These are phyloP conservation scores for Brassica juncea DNA, from an alignment of 345 rosid species.

Conservation along the genomic window DNA sequence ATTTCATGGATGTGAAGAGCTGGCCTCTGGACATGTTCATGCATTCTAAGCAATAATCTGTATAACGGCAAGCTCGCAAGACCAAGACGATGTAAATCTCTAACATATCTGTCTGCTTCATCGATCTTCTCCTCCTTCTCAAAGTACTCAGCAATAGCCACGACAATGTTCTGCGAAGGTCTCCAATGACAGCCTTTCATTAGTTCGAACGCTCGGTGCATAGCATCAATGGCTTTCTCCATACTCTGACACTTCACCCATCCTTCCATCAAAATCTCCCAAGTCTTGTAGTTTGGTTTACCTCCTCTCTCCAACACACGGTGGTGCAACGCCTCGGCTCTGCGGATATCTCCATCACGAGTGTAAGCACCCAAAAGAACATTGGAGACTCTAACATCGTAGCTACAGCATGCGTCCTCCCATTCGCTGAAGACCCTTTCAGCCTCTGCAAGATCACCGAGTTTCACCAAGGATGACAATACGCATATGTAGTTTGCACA, in stretches of 20 bases:
- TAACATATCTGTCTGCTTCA: constrained; percentile 48
- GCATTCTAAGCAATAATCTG: constrained; percentile 53
- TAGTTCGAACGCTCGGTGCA: constrained; percentile 48
- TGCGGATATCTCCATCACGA: constrained; percentile 43
- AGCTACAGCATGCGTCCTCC: constrained; percentile 48
- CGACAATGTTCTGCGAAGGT: constrained; percentile 44
- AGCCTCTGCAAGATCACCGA: constrained; percentile 46
- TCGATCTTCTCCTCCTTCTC: constrained; percentile 52
- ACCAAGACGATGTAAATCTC: constrained; percentile 47
- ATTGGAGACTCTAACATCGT: constrained; percentile 61
- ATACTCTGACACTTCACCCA: constrained; percentile 51
- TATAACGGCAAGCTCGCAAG: constrained; percentile 53
- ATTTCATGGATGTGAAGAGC: constrained; percentile 47
- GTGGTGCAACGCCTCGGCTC: constrained; percentile 52
- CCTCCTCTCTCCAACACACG: constrained; percentile 57
- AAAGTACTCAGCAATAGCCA: constrained; percentile 52
- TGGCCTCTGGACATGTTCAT: constrained; percentile 43
- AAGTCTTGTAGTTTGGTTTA: constrained; percentile 68
- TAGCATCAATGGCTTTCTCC: constrained; percentile 58
- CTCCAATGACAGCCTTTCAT: constrained; percentile 60
- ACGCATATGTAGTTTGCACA: constrained; percentile 58
- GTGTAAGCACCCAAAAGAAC: constrained; percentile 60
- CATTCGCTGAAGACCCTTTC: constrained; percentile 52
- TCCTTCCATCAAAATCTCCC: constrained; percentile 74
- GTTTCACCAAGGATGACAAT: constrained; percentile 52